Conservation (phyloP, 139 green algal genomes). For the Chlorella sp. region DNA sequence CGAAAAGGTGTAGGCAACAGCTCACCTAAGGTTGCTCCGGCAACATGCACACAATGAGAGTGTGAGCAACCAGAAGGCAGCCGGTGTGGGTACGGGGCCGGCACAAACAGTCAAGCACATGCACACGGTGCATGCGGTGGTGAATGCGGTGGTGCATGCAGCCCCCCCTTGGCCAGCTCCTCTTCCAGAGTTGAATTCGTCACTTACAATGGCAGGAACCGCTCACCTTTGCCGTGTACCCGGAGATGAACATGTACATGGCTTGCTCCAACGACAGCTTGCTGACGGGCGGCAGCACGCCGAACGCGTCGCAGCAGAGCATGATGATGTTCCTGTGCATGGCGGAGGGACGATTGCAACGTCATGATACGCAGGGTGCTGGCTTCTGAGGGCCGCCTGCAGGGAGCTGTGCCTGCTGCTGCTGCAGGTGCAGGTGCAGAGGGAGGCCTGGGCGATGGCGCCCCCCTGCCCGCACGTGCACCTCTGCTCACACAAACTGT, state of each 20-base stretch:
- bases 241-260: conserved; percentile 97
- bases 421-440: not conserved
- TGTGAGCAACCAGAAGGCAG: no score
- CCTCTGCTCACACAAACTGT: not conserved
- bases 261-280: conserved; percentile 76
- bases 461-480: not conserved
- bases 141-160: no score
- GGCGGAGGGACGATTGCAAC: not conserved
- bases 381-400: not conserved
- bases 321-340: conserved; percentile 30
- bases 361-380: not conserved
- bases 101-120: no score
- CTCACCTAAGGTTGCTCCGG: no score
- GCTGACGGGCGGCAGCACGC: conserved; percentile 81
- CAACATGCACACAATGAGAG: no score
- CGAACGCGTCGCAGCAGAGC: conserved; percentile 77
- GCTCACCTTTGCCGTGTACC: conserved; percentile 97
- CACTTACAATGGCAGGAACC: no score
- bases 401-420: not conserved
- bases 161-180: no score
- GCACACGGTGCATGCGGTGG: no score
- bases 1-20: no score
- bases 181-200: no score
- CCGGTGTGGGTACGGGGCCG: no score
- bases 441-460: not conserved